Evolutionary conservation across 371 early-diverging fungal species (phyloP), one percentile per base, ranked within the genome.

Genomic region (Mucor plumbeus): DNA sequence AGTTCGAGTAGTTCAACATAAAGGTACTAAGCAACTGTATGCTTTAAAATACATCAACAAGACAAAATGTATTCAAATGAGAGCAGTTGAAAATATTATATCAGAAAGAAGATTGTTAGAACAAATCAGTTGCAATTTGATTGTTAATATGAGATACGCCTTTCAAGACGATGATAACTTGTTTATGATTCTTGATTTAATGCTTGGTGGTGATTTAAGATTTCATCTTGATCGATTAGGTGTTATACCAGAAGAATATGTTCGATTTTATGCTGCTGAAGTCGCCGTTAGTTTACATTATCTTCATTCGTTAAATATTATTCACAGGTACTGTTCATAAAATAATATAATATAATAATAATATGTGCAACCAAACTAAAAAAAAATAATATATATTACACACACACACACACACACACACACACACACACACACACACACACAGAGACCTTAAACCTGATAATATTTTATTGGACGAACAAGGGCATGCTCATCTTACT

Each of bases 391-490:
- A 26, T 26, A 26, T 26, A 26, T 26, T 26, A n/a, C 3, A 26
- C 3, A 26, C 17, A 21, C 17, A 50, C 50, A 21, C 50, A 4
- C 38, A 31, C 33, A 59, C 38, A 38, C 73, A 85, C 3, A 26
- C 3, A 26, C 17, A 21, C 3, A 26, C 3, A 26, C 17, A 21
- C 17, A 50, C 50, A 21, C 50, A 4, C 38, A 31, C 33, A 59
- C 38, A 38, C 73, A 85, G 96, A 55, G 97, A 97, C 79, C 65
- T 95, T 41, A 95, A 95, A 73, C 97, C 97, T 0, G 97, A 97
- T 72, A 97, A 97, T 79, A 88, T 97, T 5, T 75, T 99, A 26
- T 74, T 98, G 63, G 95, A 95, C 65, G 90, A 87, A 67, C 79
- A 85, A 39, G 97, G 97, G 21, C 95, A 96, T 68, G 91, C 90